A percentile compares a stretch with the other conserved stretches of the same genome.
Conservation (phyloP, 768 basidiomycete species). For the Tylopilus subfusipes region DNA sequence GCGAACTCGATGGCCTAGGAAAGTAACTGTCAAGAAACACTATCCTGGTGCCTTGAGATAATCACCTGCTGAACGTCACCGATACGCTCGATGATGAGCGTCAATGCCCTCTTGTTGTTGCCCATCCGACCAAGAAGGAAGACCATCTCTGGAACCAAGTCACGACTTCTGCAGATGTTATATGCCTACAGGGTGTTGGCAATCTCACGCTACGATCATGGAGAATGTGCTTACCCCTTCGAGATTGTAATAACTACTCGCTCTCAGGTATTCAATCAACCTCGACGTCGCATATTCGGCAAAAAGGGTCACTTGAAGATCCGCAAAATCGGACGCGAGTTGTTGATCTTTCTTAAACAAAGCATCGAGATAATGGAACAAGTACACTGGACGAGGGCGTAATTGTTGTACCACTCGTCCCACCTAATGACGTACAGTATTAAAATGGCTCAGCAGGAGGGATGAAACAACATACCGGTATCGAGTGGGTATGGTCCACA, state of each 20-base stretch:
- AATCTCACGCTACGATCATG: background rate
- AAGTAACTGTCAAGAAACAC: background rate
- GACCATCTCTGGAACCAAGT: conserved; percentile 94
- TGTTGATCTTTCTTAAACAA: conserved; percentile 84
- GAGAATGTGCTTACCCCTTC: conserved; percentile 53
- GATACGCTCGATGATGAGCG: conserved; percentile 90
- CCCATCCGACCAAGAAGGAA: conserved; percentile 97
- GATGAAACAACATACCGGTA: conserved; percentile 60
- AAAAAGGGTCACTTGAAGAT: conserved; percentile 86
- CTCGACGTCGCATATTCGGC: conserved; percentile 79
- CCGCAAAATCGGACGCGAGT: conserved; percentile 75
- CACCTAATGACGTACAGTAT: conserved; percentile 47
- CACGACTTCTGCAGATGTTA: conserved; percentile 75
- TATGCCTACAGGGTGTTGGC: conserved; percentile 59
- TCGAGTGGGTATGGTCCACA: conserved; percentile 93
- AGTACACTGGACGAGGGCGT: conserved; percentile 66
- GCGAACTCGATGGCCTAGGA: conserved; percentile 93
- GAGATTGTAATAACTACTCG: conserved; percentile 87
- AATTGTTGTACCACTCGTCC: conserved; percentile 87
- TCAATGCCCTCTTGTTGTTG: conserved; percentile 91
- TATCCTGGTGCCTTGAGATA: background rate
- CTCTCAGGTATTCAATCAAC: conserved; percentile 87
- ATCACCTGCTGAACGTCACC: conserved; percentile 86
- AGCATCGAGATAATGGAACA: conserved; percentile 92
- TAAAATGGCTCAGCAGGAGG: background rate